Conservation (phyloP, 768 basidiomycete genomes). For the Tephrocybe sp. region DNA sequence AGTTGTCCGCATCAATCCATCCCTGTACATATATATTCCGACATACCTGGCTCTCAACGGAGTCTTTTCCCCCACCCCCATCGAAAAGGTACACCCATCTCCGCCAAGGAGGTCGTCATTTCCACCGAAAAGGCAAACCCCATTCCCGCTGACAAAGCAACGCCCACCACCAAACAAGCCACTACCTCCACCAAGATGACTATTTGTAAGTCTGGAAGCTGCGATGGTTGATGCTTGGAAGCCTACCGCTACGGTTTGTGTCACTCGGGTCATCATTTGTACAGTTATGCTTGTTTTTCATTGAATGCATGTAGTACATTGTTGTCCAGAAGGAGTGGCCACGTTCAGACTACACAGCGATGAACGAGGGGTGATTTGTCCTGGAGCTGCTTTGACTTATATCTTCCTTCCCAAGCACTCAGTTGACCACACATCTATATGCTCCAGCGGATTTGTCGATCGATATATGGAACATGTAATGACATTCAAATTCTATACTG, state of each 20-base stretch:
- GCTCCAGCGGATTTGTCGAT: constrained; percentile 34
- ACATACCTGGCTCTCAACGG: constrained; percentile 44
- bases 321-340: constrained; percentile 40
- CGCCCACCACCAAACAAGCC: no score
- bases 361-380: constrained; percentile 39
- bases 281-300: not conserved
- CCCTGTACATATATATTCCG: constrained; percentile 38
- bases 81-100: no score
- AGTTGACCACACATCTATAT: no score
- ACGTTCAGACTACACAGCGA: constrained; percentile 50
- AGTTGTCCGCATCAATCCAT: constrained; percentile 34
- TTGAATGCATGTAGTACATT: constrained; percentile 37
- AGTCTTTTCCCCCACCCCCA: no score
- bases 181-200: no score
- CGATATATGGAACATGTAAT: constrained; percentile 32
- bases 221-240: constrained; percentile 44
- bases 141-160: no score
- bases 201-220: constrained; percentile 27
- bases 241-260: constrained; percentile 36
- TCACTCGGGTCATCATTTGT: not conserved
- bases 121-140: no score
- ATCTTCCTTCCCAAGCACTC: not conserved
- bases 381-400: constrained; percentile 27
- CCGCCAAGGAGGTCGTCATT: no score
- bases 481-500: no score